Evolutionary conservation across 2,329 filamentous ascomycete genomes (phyloP), one percentile per base, ranked within the genome.

Genomic region (Aplosporella prunicola): DNA sequence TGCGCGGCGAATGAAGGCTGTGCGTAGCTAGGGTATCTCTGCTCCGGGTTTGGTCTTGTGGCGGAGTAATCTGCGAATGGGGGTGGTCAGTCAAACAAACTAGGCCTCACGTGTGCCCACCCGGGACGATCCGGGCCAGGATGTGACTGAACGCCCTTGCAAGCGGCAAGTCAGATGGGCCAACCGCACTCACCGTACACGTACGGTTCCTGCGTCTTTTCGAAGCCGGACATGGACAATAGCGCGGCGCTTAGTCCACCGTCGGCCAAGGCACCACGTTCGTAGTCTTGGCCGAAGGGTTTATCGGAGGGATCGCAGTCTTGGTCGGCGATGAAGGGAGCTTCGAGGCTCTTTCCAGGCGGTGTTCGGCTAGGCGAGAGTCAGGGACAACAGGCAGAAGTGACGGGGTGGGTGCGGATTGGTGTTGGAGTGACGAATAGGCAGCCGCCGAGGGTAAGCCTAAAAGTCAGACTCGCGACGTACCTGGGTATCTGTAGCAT

Each of bases 141-240:
- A 40, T 47, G 44, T 55, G 52, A 51, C 49, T 47, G 47, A 35
- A 41, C 40, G 44, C 44, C 47, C 47, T 39, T 32, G 37, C 37
- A 34, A 39, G 30, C 37, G 25, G 34, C 23, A 33, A 34, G 53
- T 60, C 57, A 60, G 48, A 55, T 67, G 67, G 48, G 62, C 45
- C 44, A 49, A 48, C 32, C 43, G 43, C 42, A 79, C 85, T 67
- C 69, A 93, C 87, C 82, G 64, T 89, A 82, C 67, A 88, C 74
- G 60, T 80, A 81, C 61, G 80, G 71, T 63, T 78, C 71, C 60
- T 82, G 77, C 42, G 76, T 64, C 65, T 93, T 93, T 55, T 72
- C 70, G 71, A 86, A 88, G 64, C 80, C 80, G 61, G 83, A 81
- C 82, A 88, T 88, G 63, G 81, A 78, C 64, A 83, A 66, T 53